phyloP scores from a whole-genome alignment of 139 green algal species.

The Micractinium conductrix region DNA sequence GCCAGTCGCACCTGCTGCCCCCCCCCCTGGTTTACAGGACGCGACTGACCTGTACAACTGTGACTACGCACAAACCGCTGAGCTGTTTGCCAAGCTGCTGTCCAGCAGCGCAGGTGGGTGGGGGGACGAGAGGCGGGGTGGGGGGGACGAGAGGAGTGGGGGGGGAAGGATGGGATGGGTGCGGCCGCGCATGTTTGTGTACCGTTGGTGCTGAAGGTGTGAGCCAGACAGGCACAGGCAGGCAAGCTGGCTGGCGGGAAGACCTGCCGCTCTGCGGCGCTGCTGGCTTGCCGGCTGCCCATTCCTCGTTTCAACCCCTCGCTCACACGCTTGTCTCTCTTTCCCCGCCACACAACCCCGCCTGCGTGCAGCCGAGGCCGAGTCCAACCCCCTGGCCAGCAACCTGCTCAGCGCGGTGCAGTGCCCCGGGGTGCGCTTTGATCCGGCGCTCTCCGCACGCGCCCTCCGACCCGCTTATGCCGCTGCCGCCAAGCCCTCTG shows the following conservation, averaged over 20 bases:
- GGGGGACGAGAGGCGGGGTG: too few species aligned
- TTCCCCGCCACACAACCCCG: not conserved
- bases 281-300: not conserved
- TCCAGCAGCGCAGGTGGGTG: not conserved
- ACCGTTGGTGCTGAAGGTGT: too few species aligned
- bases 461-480: not conserved
- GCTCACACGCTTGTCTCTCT: not conserved
- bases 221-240: too few species aligned
- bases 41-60: slow-evolving; percentile 49
- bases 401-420: slow-evolving; percentile 32
- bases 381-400: slow-evolving; percentile 21
- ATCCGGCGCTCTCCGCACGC: not conserved
- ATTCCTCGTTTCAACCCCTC: not conserved
- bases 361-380: slow-evolving; percentile 20
- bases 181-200: too few species aligned
- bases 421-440: slow-evolving; percentile 19
- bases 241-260: too few species aligned
- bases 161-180: not conserved
- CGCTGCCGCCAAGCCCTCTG: not conserved
- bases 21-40: slow-evolving; percentile 48
- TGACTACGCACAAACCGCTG: slow-evolving; percentile 45
- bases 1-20: not conserved
- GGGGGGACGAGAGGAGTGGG: not conserved
- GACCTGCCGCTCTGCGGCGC: too few species aligned
- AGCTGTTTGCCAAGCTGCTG: slow-evolving; percentile 47